Percentiles rank a stretch among this genome's conserved stretches.
These are phyloP conservation scores for Aspergillus quadrilineatus DNA, from an alignment of 2,329 filamentous ascomycete species.

Conservation along the genomic window DNA sequence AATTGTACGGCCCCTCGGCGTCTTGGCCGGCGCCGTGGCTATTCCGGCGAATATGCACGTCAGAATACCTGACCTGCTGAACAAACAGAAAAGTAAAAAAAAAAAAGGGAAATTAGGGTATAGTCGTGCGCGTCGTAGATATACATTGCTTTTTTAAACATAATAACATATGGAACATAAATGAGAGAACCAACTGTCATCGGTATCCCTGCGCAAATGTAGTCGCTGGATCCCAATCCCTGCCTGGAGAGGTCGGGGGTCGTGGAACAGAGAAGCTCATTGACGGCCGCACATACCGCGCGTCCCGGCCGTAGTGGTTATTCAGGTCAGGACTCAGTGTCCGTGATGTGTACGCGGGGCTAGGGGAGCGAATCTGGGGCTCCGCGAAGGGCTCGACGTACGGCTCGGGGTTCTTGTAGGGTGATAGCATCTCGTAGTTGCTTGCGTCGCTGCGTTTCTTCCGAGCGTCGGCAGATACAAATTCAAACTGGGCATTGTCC, in stretches of 20 bases:
- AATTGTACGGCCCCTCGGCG: background rate
- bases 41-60: background rate
- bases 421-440: constrained; percentile 74
- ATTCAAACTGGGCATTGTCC: constrained; percentile 64
- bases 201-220: constrained; percentile 32
- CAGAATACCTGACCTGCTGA: background rate
- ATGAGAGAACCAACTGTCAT: constrained; percentile 3
- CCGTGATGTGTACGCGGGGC: constrained; percentile 14
- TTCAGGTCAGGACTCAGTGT: constrained; percentile 20
- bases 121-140: constrained; percentile 13
- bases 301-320: constrained; percentile 42
- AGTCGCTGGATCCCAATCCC: constrained; percentile 40
- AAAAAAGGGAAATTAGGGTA: constrained; percentile 4
- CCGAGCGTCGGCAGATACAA: constrained; percentile 81
- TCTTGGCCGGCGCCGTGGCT: background rate
- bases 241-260: constrained; percentile 36
- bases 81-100: background rate
- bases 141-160: constrained; percentile 10
- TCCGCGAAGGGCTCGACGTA: constrained; percentile 33
- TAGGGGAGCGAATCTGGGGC: constrained; percentile 29
- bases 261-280: constrained; percentile 51
- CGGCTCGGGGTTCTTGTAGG: background rate
- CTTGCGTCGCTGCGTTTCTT: constrained; percentile 62
- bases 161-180: background rate
- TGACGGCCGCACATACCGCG: constrained; percentile 48